Evolutionary conservation across 179 eudicot genomes (phyloP), one percentile per base, ranked within the genome.

Genomic region (Sideroxylon spinosum): DNA sequence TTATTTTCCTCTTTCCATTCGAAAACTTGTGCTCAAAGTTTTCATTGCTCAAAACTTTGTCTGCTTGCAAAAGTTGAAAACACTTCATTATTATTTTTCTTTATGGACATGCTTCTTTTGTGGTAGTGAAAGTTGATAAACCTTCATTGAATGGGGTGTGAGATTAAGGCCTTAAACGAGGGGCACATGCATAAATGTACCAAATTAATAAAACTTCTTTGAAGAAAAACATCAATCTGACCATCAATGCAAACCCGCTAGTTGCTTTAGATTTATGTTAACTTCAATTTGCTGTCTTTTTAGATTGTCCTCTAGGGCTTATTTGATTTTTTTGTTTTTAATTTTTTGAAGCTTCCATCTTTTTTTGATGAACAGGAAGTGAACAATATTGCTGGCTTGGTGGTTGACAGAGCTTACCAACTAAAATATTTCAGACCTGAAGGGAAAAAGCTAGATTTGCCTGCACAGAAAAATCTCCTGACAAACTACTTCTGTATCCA

Each of bases 401-500:
- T 66, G 76, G 78, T 32, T 70, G 87, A 56, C 75, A 75, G 74
- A 79, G 81, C 88, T 79, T 83, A 85, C 81, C 79, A 84, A 75
- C 78, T 77, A 65, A 87, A 93, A 81, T 79, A 74, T 77, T 84
- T 85, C 77, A 92, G 78, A 80, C 79, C 86, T 63, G 90, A 86
- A 74, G 89, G 78, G 86, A 89, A 82, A 75, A 92, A 85, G 90
- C 83, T 93, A 59, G 98, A 89, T 63, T 90, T 95, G 89, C 99
- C 98, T 75, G 96, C 84, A 55, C 96, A 93, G 85, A 95, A 89
- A 83, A 95, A 95, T 87, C 77, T 93, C 65, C 74, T 95, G 84
- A 93, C 98, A 56, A 95, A 91, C 83, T 95, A 95, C 84, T 95
- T 95, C 82, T 95, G 99, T 95, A 95, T 95, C 99, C 98, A 61